These are phyloP conservation scores for Ganoderma boninense DNA, from an alignment of 1,284 basidiomycete genomes.

Conservation along the genomic window DNA sequence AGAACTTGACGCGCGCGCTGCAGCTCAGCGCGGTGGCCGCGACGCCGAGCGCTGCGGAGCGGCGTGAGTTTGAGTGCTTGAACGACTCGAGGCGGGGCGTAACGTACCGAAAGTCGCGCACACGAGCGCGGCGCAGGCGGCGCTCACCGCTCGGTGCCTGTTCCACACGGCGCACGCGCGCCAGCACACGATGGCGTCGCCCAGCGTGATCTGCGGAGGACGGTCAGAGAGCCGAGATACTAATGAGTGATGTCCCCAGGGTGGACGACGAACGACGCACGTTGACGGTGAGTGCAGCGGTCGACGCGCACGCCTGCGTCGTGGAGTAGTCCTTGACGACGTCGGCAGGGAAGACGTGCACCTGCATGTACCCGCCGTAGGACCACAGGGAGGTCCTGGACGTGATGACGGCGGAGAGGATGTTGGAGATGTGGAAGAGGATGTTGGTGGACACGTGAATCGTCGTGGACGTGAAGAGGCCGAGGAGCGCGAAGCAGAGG, in stretches of 20 bases:
- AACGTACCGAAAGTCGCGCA: background rate
- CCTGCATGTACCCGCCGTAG: too few relatives aligned
- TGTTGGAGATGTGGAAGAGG: background rate
- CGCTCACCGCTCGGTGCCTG: background rate
- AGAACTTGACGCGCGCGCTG: background rate
- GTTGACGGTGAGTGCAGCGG: background rate
- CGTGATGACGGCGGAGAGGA: background rate
- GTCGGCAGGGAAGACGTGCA: background rate
- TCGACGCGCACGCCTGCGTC: background rate
- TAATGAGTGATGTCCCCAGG: too few relatives aligned
- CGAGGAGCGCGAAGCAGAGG: background rate
- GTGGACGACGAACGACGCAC: background rate
- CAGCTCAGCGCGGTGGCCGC: background rate
- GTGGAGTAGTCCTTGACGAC: background rate
- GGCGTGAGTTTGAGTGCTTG: too few relatives aligned
- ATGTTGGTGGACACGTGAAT: background rate
- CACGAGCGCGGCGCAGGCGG: background rate
- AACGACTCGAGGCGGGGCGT: too few relatives aligned
- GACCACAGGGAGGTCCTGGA: too few relatives aligned
- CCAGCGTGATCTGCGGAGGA: background rate
- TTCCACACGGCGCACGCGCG: slow-evolving; percentile 1
- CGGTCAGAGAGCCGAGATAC: too few relatives aligned
- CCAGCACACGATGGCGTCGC: slow-evolving; percentile 1
- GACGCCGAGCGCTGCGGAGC: too few relatives aligned
- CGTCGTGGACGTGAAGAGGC: background rate